Evolutionary conservation across 2,329 filamentous ascomycete species (phyloP).

Genomic region (Helotiales sp.): DNA sequence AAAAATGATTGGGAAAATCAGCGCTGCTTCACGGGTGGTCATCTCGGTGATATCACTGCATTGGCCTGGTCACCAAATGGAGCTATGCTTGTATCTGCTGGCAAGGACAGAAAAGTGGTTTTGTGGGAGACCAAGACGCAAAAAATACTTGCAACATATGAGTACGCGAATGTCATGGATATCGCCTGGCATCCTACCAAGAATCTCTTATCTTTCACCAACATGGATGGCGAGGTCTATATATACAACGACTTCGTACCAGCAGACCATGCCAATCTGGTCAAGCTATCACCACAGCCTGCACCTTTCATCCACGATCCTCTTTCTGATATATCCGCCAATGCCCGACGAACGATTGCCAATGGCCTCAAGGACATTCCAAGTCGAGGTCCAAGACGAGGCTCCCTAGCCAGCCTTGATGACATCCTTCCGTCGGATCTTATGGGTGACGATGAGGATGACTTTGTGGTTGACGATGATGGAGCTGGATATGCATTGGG

Average conservation of each 20-base stretch:
- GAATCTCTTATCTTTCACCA: conserved; percentile 90
- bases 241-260: conserved; percentile 75
- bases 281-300: conserved; percentile 64
- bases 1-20: conserved; percentile 88
- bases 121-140: conserved; percentile 93
- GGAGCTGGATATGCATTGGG: conserved; percentile 80
- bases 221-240: conserved; percentile 87
- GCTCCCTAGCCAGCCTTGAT: conserved; percentile 76
- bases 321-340: conserved; percentile 66
- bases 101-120: conserved; percentile 66
- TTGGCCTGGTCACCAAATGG: conserved; percentile 95
- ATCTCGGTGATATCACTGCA: conserved; percentile 82
- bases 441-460: conserved; percentile 57
- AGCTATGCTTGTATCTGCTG: conserved; percentile 74
- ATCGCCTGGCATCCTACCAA: conserved; percentile 88
- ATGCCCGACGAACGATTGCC: conserved; percentile 54
- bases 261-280: conserved; percentile 54
- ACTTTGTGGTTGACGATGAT: conserved; percentile 94
- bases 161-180: conserved; percentile 82
- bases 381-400: conserved; percentile 52
- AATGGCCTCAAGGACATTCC: conserved; percentile 56
- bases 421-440: conserved; percentile 70
- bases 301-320: conserved; percentile 87
- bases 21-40: conserved; percentile 73
- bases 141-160: conserved; percentile 73